Evolutionary conservation across 805 yeast genomes (phyloP), one percentile per base, ranked within the genome.

Genomic region (Millerozyma acaciae): DNA sequence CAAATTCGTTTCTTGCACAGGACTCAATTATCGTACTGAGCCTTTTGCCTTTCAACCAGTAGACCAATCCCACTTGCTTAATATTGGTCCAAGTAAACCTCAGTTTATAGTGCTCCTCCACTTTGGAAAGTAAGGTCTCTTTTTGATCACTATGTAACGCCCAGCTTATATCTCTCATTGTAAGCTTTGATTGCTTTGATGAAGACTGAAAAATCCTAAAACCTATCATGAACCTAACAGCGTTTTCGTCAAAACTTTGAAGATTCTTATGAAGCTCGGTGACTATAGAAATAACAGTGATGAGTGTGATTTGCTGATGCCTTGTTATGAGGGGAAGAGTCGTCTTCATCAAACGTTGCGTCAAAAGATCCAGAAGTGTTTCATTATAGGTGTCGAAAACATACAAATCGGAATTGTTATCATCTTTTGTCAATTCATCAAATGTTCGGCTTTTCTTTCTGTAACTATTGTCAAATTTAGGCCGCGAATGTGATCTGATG

Each of bases 271-370:
- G 67, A 4, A 85, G 69, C 12, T 75, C 76, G 16, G 69, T 65
- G 16, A 84, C 62, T 2, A 88, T 80, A 30, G 75, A 79, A 5
- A 86, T 66, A 2, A 86, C 76, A 10, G 84, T 76, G 2, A 81
- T 68, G 17, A 89, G 67, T 0, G 96, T 87, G 18, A 81, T 78
- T 50, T 89, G 97, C 54, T 89, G 96, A 59, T 89, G 97, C 39
- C 96, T 77, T 0, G 96, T 87, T 18, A 89, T 54, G 40, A 80
- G 80, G 0, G 96, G 96, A 17, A 89, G 61, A 1, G 90, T 69
- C 4, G 74, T 65, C 38, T 73, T 77, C 26, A 77, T 76, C 33
- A 89, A 62, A 39, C 75, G 76, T 15, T 80, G 83, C 10, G 68
- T 60, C 15, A 89, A 60, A 2, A 73, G 53, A 1, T 61, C 67